These are phyloP conservation scores for Arthrobotrys conoides DNA, from an alignment of 2,329 filamentous ascomycete species.

Conservation along the genomic window DNA sequence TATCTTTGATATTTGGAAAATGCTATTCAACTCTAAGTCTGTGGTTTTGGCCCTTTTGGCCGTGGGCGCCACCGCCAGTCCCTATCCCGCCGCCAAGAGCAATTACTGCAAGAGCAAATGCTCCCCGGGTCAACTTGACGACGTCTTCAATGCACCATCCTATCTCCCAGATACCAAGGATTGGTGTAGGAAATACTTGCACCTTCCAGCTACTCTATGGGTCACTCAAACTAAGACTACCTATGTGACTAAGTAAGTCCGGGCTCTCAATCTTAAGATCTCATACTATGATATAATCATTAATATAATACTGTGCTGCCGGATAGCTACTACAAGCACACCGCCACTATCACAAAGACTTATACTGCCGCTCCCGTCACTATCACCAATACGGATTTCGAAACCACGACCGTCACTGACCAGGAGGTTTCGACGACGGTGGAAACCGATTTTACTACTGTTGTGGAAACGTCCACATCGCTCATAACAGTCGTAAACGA, in stretches of 20 bases:
- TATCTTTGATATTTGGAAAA: not conserved
- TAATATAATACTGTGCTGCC: not conserved
- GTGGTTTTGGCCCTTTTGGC: slow-evolving; percentile 11
- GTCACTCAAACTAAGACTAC: slow-evolving; percentile 1
- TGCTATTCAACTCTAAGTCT: slow-evolving; percentile 8
- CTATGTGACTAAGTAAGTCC: slow-evolving; percentile 21
- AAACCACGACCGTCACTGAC: not conserved
- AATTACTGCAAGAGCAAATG: slow-evolving; percentile 34
- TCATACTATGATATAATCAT: not conserved
- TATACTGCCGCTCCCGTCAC: not conserved
- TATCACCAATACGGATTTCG: not conserved
- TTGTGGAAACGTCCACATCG: not conserved
- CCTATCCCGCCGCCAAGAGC: not conserved
- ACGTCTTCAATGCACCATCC: slow-evolving; percentile 13
- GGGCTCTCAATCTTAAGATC: not conserved
- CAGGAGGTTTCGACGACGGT: not conserved
- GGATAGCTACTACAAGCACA: not conserved
- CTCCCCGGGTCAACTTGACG: slow-evolving; percentile 14
- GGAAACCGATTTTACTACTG: not conserved
- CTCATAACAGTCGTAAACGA: not conserved
- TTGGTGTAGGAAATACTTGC: slow-evolving; percentile 17
- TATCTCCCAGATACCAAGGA: slow-evolving; percentile 12
- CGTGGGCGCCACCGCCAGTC: not conserved
- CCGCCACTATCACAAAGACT: not conserved
- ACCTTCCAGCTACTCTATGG: slow-evolving; percentile 5